These are phyloP conservation scores for Suillus placidus DNA, from an alignment of 768 basidiomycete species.

Conservation along the genomic window DNA sequence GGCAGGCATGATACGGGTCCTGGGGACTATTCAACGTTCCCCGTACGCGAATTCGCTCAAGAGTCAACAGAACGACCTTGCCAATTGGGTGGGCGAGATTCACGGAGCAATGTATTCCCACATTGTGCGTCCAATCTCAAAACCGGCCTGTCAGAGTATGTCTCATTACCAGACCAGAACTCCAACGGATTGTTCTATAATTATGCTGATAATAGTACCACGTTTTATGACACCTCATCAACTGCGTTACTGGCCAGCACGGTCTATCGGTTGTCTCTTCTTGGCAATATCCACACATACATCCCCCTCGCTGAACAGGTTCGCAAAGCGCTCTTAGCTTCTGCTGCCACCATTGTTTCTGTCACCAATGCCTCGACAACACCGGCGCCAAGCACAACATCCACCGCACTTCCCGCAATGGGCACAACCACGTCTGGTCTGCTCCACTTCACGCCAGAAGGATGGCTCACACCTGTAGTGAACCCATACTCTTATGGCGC, in stretches of 20 bases:
- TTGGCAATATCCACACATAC: constrained; percentile 50
- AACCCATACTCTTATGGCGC: constrained; percentile 60
- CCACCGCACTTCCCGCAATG: constrained; percentile 17
- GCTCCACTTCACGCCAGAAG: constrained; percentile 55
- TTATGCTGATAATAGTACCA: constrained; percentile 60
- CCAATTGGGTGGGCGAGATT: constrained; percentile 71
- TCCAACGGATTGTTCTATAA: constrained; percentile 55
- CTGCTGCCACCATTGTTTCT: constrained; percentile 21
- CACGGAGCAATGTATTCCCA: constrained; percentile 68
- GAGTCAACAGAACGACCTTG: constrained; percentile 58
- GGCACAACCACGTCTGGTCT: constrained; percentile 23
- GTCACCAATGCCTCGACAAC: constrained; percentile 11
- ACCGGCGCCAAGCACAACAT: constrained; percentile 4
- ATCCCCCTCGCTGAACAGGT: constrained; percentile 61
- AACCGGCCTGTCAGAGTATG: neutral
- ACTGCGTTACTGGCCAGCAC: constrained; percentile 76
- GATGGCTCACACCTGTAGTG: constrained; percentile 76
- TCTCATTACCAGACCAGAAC: constrained; percentile 5
- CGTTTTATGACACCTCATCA: constrained; percentile 74
- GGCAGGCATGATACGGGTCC: constrained; percentile 82
- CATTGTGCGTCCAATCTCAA: constrained; percentile 45
- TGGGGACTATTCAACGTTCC: constrained; percentile 71
- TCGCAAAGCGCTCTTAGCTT: constrained; percentile 42
- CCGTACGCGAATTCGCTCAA: constrained; percentile 51
- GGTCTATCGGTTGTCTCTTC: constrained; percentile 70